Percentiles rank a stretch among this genome's conserved stretches.
These are phyloP conservation scores for Oryza coarctata DNA, from an alignment of 176 grass and related monocot species.

Conservation along the genomic window DNA sequence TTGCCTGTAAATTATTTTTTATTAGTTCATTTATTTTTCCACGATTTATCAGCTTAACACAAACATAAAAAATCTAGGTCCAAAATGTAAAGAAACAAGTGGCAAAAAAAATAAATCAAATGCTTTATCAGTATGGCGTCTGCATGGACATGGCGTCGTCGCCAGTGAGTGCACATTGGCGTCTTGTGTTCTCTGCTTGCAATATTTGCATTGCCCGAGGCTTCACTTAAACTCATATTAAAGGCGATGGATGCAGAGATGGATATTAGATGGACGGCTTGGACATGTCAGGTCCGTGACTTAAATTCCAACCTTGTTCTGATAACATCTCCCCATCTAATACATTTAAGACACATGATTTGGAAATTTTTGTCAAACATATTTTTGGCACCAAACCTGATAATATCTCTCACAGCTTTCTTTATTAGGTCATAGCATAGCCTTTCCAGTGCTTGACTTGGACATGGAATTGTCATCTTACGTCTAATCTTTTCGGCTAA, in stretches of 20 bases:
- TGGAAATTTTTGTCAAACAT: neutral
- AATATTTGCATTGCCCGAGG: neutral
- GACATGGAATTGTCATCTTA: neutral
- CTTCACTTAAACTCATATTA: conserved; percentile 9
- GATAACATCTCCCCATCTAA: conserved; percentile 59
- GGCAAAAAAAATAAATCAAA: neutral
- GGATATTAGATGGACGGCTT: neutral
- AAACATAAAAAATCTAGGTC: no score
- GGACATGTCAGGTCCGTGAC: conserved; percentile 36
- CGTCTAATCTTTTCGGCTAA: neutral
- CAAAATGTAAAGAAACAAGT: neutral
- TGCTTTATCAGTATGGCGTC: conserved; percentile 10
- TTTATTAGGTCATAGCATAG: neutral
- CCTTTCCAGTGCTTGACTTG: neutral
- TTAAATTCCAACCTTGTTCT: conserved; percentile 59
- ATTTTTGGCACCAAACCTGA: conserved; percentile 30
- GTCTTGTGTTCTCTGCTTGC: neutral
- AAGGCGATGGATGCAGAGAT: neutral
- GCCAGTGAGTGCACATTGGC: neutral
- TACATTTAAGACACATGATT: conserved; percentile 21
- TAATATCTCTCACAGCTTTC: neutral
- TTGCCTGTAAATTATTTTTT: no score
- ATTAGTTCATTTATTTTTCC: no score
- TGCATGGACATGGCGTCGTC: neutral
- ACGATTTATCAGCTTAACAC: no score